Conservation (phyloP, 1,284 basidiomycete genomes). For the Heimioporus retisporus region DNA sequence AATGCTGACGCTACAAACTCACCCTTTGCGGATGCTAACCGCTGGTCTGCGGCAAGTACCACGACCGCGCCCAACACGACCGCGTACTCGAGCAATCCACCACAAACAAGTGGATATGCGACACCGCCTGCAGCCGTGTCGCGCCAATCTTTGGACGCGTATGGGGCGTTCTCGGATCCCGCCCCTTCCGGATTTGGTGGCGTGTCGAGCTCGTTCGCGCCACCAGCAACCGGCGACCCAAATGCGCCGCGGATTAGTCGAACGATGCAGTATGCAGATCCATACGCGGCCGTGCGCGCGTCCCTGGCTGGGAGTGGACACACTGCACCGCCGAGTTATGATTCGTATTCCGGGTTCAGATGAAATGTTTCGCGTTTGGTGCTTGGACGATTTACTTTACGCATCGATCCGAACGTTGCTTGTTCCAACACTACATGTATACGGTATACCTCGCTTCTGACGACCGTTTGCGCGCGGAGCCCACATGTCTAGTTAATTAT, state of each 20-base stretch:
- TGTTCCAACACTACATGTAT: slow-evolving; percentile 11
- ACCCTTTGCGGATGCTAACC: slow-evolving; percentile 66
- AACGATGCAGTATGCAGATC: slow-evolving; percentile 91
- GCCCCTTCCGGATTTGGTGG: slow-evolving; percentile 74
- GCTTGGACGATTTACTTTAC: slow-evolving; percentile 25
- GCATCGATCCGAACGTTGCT: slow-evolving; percentile 17
- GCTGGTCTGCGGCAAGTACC: slow-evolving; percentile 51
- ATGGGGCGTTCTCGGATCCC: slow-evolving; percentile 89
- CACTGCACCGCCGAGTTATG: slow-evolving; percentile 59
- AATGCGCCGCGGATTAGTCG: slow-evolving; percentile 71
- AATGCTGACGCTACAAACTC: slow-evolving; percentile 51
- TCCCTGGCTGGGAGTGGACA: slow-evolving; percentile 43
- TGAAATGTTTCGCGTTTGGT: slow-evolving; percentile 19
- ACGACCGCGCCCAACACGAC: slow-evolving; percentile 47
- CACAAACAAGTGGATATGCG: slow-evolving; percentile 38
- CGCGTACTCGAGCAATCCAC: slow-evolving; percentile 43
- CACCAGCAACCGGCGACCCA: slow-evolving; percentile 50
- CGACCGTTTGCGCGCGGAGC: slow-evolving; percentile 9
- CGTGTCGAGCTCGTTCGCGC: slow-evolving; percentile 37
- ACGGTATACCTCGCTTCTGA: slow-evolving; percentile 10
- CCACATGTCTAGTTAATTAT: slow-evolving; percentile 15
- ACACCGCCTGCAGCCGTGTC: slow-evolving; percentile 45
- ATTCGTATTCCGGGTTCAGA: slow-evolving; percentile 51
- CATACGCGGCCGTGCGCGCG: slow-evolving; percentile 80
- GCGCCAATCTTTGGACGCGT: slow-evolving; percentile 83